Evolutionary conservation across 768 basidiomycete genomes (phyloP).

Genomic region (Lyophyllum decastes): DNA sequence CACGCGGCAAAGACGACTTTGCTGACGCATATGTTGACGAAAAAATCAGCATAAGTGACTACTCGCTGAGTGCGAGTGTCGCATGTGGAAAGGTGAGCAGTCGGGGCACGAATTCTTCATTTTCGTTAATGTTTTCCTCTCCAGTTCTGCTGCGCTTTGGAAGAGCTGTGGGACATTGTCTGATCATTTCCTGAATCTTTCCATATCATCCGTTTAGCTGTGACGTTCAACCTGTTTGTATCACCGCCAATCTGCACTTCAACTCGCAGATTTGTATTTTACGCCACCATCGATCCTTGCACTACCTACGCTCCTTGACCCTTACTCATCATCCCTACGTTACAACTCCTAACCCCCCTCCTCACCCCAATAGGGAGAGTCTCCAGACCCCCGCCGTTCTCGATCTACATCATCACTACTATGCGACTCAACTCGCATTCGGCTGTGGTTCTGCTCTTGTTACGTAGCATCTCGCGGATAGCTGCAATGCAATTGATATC

Average conservation of each 20-base stretch:
- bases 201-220: neutral
- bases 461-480: neutral
- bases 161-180: conserved; percentile 94
- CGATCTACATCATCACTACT: conserved; percentile 1
- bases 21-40: conserved; percentile 94
- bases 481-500: neutral
- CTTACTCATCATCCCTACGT: neutral
- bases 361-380: too few species aligned
- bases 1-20: conserved; percentile 93
- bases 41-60: conserved; percentile 96
- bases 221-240: conserved; percentile 18
- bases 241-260: conserved; percentile 43
- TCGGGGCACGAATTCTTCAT: neutral
- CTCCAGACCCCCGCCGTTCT: neutral
- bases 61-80: conserved; percentile 88
- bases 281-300: conserved; percentile 8
- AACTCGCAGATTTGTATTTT: conserved; percentile 40
- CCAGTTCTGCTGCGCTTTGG: conserved; percentile 88
- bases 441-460: conserved; percentile 14
- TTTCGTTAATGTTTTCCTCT: neutral
- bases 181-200: conserved; percentile 31
- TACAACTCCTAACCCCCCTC: conserved; percentile 4
- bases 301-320: conserved; percentile 10
- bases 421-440: conserved; percentile 39
- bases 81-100: conserved; percentile 91